These are phyloP conservation scores for Blastomyces parvus DNA, from an alignment of 2,329 filamentous ascomycete genomes.

Conservation along the genomic window DNA sequence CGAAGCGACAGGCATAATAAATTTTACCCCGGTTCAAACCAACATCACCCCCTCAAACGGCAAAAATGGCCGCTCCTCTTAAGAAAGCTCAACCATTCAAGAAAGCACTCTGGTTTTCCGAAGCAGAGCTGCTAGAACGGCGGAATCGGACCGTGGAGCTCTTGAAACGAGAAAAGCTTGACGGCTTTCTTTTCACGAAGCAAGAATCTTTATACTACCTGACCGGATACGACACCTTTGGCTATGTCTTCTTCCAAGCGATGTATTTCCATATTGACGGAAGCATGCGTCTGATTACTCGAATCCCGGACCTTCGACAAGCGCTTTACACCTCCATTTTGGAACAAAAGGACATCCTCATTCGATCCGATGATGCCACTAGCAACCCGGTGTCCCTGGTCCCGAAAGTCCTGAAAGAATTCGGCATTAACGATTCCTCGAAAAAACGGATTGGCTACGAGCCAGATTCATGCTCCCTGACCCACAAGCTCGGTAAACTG, in stretches of 20 bases:
- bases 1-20: background rate
- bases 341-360: slow-evolving; percentile 24
- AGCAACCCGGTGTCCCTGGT: slow-evolving; percentile 26
- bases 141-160: slow-evolving; percentile 20
- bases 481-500: slow-evolving; percentile 26
- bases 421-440: slow-evolving; percentile 22
- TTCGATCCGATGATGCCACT: slow-evolving; percentile 23
- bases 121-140: slow-evolving; percentile 20
- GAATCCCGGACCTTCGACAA: slow-evolving; percentile 25
- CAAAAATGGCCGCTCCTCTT: slow-evolving; percentile 10
- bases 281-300: slow-evolving; percentile 26
- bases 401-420: slow-evolving; percentile 22
- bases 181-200: slow-evolving; percentile 29
- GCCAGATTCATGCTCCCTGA: slow-evolving; percentile 32
- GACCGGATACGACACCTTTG: slow-evolving; percentile 29
- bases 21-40: background rate
- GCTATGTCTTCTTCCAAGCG: slow-evolving; percentile 32
- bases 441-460: slow-evolving; percentile 27
- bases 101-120: slow-evolving; percentile 24
- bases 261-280: slow-evolving; percentile 31
- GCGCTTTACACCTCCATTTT: slow-evolving; percentile 28
- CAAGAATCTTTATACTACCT: slow-evolving; percentile 27
- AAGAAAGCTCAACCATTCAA: slow-evolving; percentile 22
- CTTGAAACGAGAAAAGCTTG: slow-evolving; percentile 27
- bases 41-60: background rate